Base-by-base conservation (phyloP, 169 alveolate genomes). In the Eimeria necatrix region DNA sequence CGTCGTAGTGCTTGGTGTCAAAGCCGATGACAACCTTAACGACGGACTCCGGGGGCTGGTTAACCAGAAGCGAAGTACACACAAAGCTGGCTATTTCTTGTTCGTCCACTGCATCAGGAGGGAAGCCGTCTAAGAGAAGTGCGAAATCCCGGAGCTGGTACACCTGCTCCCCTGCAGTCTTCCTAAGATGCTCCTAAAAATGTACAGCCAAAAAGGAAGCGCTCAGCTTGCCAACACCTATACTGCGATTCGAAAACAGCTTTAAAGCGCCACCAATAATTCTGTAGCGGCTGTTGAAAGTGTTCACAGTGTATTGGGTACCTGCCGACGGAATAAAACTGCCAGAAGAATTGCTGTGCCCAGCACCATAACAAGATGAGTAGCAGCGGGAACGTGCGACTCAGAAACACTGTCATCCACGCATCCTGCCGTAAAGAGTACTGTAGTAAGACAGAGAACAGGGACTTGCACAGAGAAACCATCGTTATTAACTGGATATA, bases 11-110 rank as follows among this genome's bases (percentile, higher is more conserved):
- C n/a, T 86, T 52, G 68, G 64, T 80, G 26, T 92, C 93, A 61
- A 92, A 92, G 71, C 95, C 95, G 48, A 92, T 92, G 53, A 92
- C 95, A 51, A 92, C 95, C 73, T 92, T 92, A 32, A 92, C 95
- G 8, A 92, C 89, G 14, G 93, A 92, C 59, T 86, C 95, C 24
- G 84, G 41, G 6, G 74, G 78, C 32, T 71, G 78, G 73, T 68
- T 86, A 20, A 48, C 48, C 81, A 92, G 64, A 14, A 86, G 68
- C 14, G 88, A 59, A 53, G n/a, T 16, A 53, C 89, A 73, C 9
- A 80, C 61, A 32, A 92, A 92, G 51, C 52, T 48, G 64, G 95
- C 85, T 14, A 92, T 81, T 81, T 92, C 95, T 51, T 80, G 78
- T 78, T 91, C 95, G 85, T 92, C 93, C 2, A 56, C 51, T 61